Evolutionary conservation across 1,284 basidiomycete species (phyloP).

Genomic region (Apiotrichum akiyoshidainum): DNA sequence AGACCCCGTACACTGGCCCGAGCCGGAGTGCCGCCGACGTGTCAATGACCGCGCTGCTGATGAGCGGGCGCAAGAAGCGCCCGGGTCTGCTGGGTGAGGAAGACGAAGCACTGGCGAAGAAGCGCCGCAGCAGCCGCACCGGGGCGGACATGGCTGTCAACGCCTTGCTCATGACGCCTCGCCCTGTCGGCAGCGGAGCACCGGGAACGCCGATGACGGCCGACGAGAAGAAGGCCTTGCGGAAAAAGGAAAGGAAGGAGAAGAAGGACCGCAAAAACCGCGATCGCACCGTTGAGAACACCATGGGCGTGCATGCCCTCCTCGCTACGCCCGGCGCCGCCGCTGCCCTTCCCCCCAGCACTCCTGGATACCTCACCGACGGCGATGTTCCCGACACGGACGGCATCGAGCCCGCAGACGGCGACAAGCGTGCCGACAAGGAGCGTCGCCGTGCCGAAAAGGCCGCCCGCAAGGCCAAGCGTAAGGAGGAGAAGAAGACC

Average conservation of each 20-base stretch:
- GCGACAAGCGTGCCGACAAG: conserved; percentile 1
- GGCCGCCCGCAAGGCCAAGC: conserved; percentile 4
- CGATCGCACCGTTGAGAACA: conserved; percentile 4
- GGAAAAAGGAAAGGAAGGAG: not conserved
- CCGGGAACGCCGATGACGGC: too few species aligned
- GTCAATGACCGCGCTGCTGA: not conserved
- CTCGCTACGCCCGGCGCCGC: not conserved
- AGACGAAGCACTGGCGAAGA: not conserved
- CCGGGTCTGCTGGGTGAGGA: not conserved
- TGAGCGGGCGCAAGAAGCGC: not conserved
- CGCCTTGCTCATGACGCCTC: not conserved
- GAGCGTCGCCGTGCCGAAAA: conserved; percentile 5
- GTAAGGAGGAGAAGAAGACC: not conserved
- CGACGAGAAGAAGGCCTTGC: not conserved
- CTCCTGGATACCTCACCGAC: not conserved
- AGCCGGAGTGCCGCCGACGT: conserved; percentile 2
- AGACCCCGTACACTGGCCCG: conserved; percentile 8
- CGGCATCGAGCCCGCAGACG: not conserved
- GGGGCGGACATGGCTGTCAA: conserved; percentile 1
- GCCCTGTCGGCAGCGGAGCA: not conserved
- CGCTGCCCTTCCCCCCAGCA: not conserved
- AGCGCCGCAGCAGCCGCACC: not conserved
- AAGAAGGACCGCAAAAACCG: not conserved
- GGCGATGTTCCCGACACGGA: conserved; percentile 1
- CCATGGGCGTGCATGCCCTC: not conserved